Conservation (phyloP, 306 rosid species). For the Comarum palustre region DNA sequence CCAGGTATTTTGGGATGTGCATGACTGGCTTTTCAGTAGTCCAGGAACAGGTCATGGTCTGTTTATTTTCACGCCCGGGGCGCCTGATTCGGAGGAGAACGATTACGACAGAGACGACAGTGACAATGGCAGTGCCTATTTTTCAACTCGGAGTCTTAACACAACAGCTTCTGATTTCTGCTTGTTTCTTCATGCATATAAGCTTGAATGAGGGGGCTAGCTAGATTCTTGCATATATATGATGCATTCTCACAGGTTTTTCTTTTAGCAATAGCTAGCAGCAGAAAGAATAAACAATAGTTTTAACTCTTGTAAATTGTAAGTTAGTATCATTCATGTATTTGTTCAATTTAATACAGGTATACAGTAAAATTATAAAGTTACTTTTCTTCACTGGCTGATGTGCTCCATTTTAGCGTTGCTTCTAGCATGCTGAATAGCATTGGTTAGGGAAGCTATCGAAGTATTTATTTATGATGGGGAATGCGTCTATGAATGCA, state of each 20-base stretch:
- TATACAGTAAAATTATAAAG: background rate
- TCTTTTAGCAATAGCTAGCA: conserved; percentile 11
- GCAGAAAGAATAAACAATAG: background rate
- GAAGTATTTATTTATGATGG: background rate
- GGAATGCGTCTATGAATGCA: background rate
- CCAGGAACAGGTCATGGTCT: conserved; percentile 65
- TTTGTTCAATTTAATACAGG: background rate
- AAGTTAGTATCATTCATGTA: background rate
- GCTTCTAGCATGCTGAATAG: background rate
- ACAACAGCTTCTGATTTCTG: conserved; percentile 44
- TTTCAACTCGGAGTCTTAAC: conserved; percentile 41
- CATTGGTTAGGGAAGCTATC: background rate
- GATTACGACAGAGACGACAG: conserved; percentile 57
- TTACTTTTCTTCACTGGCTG: background rate
- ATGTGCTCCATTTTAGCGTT: background rate
- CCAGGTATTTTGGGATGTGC: conserved; percentile 82
- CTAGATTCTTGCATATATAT: background rate
- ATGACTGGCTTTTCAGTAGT: conserved; percentile 70
- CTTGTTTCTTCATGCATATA: conserved; percentile 59
- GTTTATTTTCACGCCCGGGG: conserved; percentile 73
- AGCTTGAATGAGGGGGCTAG: conserved; percentile 44
- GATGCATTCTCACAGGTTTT: background rate
- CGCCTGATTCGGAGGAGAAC: conserved; percentile 50
- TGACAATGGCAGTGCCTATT: conserved; percentile 61
- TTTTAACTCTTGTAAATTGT: background rate